These are phyloP conservation scores for Trametes meyenii DNA, from an alignment of 768 basidiomycete species.

Conservation along the genomic window DNA sequence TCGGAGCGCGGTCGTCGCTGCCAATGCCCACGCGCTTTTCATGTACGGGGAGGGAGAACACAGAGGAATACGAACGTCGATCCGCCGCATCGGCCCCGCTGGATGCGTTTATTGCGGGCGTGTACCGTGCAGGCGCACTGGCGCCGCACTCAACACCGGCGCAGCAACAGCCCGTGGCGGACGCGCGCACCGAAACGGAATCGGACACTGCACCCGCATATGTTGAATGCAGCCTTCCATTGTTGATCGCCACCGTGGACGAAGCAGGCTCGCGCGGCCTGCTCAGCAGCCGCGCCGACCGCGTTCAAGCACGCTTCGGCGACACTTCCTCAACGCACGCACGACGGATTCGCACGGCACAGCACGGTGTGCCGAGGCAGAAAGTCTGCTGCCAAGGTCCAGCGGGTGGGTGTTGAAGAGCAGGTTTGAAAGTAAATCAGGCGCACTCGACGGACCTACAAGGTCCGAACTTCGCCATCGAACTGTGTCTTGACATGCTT, in stretches of 20 bases:
- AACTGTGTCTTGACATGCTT: background rate
- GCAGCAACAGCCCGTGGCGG: background rate
- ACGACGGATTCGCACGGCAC: background rate
- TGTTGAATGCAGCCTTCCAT: background rate
- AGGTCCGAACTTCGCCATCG: background rate
- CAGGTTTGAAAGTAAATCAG: background rate
- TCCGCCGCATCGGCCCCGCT: background rate
- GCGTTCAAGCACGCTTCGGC: too few species aligned
- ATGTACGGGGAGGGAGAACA: background rate
- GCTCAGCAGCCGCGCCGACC: background rate
- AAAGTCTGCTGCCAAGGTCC: background rate
- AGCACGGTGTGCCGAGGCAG: background rate
- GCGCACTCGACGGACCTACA: background rate
- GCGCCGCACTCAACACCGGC: background rate
- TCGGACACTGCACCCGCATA: background rate
- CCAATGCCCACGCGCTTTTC: background rate
- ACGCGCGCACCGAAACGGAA: background rate
- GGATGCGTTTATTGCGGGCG: background rate
- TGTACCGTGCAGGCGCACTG: constrained; percentile 2
- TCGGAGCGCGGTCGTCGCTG: background rate
- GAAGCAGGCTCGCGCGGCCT: background rate
- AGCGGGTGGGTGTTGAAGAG: background rate
- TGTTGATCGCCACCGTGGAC: background rate
- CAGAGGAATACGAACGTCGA: background rate
- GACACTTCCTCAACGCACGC: background rate